phyloP scores from a whole-genome alignment of 2,329 filamentous ascomycete species.

The Penicillium italicum region DNA sequence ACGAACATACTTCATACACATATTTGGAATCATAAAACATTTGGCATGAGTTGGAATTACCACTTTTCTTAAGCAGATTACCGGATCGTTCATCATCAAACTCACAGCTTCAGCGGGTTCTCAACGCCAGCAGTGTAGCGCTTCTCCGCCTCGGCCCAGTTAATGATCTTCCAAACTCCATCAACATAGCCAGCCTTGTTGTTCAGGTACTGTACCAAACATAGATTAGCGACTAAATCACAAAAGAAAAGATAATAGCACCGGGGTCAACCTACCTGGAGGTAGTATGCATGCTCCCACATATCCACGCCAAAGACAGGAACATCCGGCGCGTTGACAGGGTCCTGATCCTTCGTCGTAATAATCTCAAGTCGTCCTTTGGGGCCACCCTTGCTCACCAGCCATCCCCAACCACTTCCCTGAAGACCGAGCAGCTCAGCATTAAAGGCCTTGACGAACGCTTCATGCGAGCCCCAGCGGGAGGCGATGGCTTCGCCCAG shows the following conservation, averaged over 20 bases:
- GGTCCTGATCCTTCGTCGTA: constrained; percentile 85
- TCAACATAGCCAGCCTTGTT: constrained; percentile 89
- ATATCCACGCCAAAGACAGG: constrained; percentile 82
- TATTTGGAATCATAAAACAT: neutral
- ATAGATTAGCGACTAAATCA: neutral
- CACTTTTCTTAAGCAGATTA: no score
- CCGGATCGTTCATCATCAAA: neutral
- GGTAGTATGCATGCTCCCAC: constrained; percentile 92
- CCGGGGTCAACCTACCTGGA: constrained; percentile 56
- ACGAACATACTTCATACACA: neutral
- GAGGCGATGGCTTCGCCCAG: constrained; percentile 60
- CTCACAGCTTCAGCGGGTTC: constrained; percentile 28
- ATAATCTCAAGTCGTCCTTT: constrained; percentile 64
- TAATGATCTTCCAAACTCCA: constrained; percentile 87
- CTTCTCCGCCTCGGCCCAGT: constrained; percentile 82
- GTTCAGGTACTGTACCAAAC: constrained; percentile 69
- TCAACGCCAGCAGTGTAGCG: constrained; percentile 48
- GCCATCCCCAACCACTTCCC: constrained; percentile 86
- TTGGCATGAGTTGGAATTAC: neutral
- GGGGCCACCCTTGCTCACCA: constrained; percentile 61
- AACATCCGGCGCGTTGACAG: constrained; percentile 68
- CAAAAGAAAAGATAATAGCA: neutral
- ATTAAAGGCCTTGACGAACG: constrained; percentile 64
- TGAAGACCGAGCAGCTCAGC: constrained; percentile 67
- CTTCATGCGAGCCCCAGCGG: constrained; percentile 65